These are phyloP conservation scores for Torulaspora pretoriensis DNA, from an alignment of 1,139 yeast species.

Conservation along the genomic window DNA sequence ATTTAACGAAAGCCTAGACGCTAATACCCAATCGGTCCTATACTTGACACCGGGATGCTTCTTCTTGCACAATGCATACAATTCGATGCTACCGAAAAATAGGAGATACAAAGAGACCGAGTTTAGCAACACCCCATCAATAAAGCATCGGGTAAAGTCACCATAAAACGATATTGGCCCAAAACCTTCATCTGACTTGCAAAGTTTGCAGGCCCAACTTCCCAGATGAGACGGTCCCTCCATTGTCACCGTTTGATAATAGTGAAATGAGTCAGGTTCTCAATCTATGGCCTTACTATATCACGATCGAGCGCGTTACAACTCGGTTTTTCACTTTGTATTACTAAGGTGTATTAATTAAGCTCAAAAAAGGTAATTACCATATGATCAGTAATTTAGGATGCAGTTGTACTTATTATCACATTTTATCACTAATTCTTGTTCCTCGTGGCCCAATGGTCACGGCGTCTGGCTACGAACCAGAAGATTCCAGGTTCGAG, in stretches of 20 bases:
- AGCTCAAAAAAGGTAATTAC: not conserved
- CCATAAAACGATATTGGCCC: constrained; percentile 62
- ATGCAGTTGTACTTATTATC: not conserved
- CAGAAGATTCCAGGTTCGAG: constrained; percentile 94
- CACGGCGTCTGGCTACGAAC: constrained; percentile 93
- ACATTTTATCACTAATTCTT: constrained; percentile 19
- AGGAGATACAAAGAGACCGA: constrained; percentile 51
- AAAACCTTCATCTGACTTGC: constrained; percentile 56
- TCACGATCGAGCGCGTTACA: not conserved
- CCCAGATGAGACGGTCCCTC: constrained; percentile 4
- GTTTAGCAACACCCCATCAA: constrained; percentile 63
- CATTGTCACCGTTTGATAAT: not conserved
- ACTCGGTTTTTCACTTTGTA: not conserved
- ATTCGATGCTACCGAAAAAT: constrained; percentile 45
- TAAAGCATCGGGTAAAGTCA: constrained; percentile 79
- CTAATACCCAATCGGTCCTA: constrained; percentile 40
- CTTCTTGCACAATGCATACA: constrained; percentile 34
- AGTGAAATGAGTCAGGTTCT: not conserved
- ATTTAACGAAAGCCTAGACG: constrained; percentile 36
- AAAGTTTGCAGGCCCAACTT: constrained; percentile 25
- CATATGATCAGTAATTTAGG: not conserved
- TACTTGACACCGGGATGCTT: constrained; percentile 40
- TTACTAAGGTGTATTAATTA: not conserved
- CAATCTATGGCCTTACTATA: not conserved
- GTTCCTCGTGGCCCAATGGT: constrained; percentile 91